A percentile compares a stretch with the other conserved stretches of the same genome.
phyloP scores from a whole-genome alignment of 2,329 filamentous ascomycete species.

The Aspergillus vadensis region DNA sequence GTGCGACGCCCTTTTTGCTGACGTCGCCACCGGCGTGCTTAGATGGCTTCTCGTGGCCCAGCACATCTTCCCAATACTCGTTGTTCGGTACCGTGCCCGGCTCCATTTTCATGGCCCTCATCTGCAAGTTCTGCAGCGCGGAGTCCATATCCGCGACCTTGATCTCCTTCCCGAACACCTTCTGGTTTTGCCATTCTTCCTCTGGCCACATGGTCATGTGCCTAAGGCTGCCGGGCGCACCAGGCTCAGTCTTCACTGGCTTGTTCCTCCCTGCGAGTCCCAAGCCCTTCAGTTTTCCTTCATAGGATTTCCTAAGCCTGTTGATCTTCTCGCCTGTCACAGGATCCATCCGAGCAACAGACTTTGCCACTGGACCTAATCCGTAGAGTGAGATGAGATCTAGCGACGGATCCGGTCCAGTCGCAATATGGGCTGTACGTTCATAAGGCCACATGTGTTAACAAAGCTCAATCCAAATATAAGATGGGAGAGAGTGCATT shows the following conservation, averaged over 20 bases:
- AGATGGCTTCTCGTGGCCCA: conserved; percentile 51
- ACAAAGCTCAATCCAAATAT: conserved; percentile 40
- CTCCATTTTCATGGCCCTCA: conserved; percentile 51
- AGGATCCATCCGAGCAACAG: conserved; percentile 61
- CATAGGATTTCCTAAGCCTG: conserved; percentile 59
- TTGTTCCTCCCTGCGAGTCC: conserved; percentile 52
- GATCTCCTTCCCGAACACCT: conserved; percentile 50
- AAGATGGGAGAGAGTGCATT: conserved; percentile 28
- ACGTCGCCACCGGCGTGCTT: conserved; percentile 36
- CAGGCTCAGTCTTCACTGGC: conserved; percentile 47
- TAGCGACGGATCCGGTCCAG: conserved; percentile 59
- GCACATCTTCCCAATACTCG: conserved; percentile 51
- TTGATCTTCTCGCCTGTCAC: conserved; percentile 67
- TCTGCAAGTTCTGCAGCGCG: conserved; percentile 44
- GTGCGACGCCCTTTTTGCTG: conserved; percentile 32
- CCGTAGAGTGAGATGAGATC: conserved; percentile 63
- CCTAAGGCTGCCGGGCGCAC: conserved; percentile 41
- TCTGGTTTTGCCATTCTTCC: conserved; percentile 54
- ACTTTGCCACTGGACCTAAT: conserved; percentile 57
- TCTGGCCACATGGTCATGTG: conserved; percentile 52
- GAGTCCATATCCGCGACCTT: conserved; percentile 46
- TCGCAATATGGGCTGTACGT: conserved; percentile 49
- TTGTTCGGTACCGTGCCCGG: conserved; percentile 49
- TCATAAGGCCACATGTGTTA: conserved; percentile 42
- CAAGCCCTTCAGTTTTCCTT: conserved; percentile 53